Conservation (phyloP, 345 rosid genomes). For the Brassica carinata region DNA sequence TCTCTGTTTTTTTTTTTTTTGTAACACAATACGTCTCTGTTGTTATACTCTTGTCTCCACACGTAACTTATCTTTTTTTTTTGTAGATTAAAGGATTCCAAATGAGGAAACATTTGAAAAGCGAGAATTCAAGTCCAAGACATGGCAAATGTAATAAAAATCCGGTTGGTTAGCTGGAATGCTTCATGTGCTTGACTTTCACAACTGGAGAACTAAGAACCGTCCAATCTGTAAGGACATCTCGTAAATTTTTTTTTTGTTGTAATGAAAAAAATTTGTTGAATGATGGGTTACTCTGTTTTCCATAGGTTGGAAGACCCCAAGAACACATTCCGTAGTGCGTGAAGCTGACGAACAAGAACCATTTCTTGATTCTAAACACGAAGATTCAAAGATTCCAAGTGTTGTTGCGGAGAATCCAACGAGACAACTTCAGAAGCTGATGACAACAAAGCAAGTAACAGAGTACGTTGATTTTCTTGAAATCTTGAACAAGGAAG, state of each 20-base stretch:
- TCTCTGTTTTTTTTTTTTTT: slow-evolving; percentile 1
- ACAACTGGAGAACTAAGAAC: slow-evolving; percentile 48
- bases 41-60: slow-evolving; percentile 13
- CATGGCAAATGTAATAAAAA: slow-evolving; percentile 40
- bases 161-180: slow-evolving; percentile 63
- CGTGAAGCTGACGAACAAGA: slow-evolving; percentile 33
- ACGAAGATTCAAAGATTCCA: slow-evolving; percentile 6
- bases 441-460: slow-evolving; percentile 43
- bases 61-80: slow-evolving; percentile 2
- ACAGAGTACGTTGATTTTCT: slow-evolving; percentile 59
- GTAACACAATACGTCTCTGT: not conserved
- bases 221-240: slow-evolving; percentile 32
- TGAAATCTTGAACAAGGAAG: slow-evolving; percentile 61
- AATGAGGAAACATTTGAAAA: slow-evolving; percentile 53
- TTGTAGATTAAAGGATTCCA: not conserved
- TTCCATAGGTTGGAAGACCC: slow-evolving; percentile 36
- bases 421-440: slow-evolving; percentile 4
- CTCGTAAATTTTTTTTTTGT: not conserved
- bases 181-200: slow-evolving; percentile 61
- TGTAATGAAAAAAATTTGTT: not conserved
- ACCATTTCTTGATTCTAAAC: slow-evolving; percentile 28
- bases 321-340: slow-evolving; percentile 39
- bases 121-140: slow-evolving; percentile 38
- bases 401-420: not conserved
- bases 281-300: not conserved